Conservation (phyloP, 2,329 filamentous ascomycete species). For the Didymella keratinophila region DNA sequence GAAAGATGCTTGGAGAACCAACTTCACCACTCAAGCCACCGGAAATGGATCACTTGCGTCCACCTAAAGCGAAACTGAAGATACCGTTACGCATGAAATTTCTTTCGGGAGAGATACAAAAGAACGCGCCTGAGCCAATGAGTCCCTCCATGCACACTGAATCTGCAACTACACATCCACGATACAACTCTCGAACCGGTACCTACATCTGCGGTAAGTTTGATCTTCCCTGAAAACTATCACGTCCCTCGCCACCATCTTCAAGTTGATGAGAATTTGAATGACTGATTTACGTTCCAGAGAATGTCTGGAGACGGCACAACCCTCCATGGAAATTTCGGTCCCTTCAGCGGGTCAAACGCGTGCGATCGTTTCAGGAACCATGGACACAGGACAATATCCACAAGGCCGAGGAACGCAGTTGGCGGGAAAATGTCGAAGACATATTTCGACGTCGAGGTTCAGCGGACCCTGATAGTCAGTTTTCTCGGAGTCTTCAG, state of each 20-base stretch:
- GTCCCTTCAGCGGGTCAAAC: conserved; percentile 2
- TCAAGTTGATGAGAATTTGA: too few species aligned
- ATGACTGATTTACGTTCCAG: neutral
- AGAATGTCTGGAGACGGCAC: neutral
- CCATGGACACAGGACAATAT: conserved; percentile 7
- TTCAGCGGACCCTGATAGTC: neutral
- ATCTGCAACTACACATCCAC: neutral
- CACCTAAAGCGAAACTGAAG: neutral
- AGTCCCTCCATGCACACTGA: neutral
- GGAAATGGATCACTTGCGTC: neutral
- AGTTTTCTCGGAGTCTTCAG: neutral
- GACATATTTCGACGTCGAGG: neutral
- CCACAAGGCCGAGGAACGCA: neutral
- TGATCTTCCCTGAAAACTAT: too few species aligned
- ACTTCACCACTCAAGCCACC: conserved; percentile 6
- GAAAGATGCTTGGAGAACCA: conserved; percentile 2
- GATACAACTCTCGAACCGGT: neutral
- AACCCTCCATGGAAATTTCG: neutral
- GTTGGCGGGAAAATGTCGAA: neutral
- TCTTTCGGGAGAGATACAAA: neutral
- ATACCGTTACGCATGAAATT: neutral
- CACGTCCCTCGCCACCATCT: neutral
- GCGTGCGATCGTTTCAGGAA: conserved; percentile 3
- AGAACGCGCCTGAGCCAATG: neutral
- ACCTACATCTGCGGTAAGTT: neutral